Base-by-base conservation (phyloP, 352 stramenopile genomes). In the Phytophthora colocasiae region DNA sequence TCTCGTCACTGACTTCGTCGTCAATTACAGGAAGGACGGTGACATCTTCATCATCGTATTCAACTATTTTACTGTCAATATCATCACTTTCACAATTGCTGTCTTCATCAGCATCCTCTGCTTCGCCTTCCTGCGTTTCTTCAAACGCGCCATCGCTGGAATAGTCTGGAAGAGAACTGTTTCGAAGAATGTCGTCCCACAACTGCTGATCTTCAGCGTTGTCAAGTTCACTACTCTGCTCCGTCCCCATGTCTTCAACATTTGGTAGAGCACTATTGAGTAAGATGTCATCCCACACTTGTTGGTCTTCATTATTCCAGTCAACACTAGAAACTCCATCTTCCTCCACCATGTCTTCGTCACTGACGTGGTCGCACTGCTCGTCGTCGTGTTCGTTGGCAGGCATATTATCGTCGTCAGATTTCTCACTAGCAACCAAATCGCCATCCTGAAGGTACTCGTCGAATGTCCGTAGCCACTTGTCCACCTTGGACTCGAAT, bases 401-500 rank as follows among this genome's bases (percentile, higher is more conserved):
- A 9, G 2, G 41, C 19, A 19, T 19, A 0, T 19, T 19, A 19
- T 19, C 19, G 19, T 19, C 19, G 19, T 19, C 19, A 19, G 19
- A 19, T 19, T 19, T 19, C 19, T 19, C 19, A 19, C 19, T 19
- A 19, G 19, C 19, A 19, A 19, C 19, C 19, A 19, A 19, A 48
- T 27, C 41, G 19, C 19, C 41, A 48, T 31, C 19, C 2, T 15
- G 19, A 3, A 31, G 2, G 26, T 48, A 60, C 7, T 60, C 39
- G 5, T 50, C 10, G 5, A 43, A 60, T 0, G 39, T 53, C 26
- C 48, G 58, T 19, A 54, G 11, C 58, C 48, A 66, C n/a, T 52
- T 58, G 39, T 41, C 29, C 17, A 58, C 53, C 15, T 69, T 58
- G 17, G 19, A 7, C 27, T 58, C 38, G 8, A 54, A 58, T 17